These are phyloP conservation scores for Epichloe sp. DNA, from an alignment of 2,329 filamentous ascomycete genomes.

Conservation along the genomic window DNA sequence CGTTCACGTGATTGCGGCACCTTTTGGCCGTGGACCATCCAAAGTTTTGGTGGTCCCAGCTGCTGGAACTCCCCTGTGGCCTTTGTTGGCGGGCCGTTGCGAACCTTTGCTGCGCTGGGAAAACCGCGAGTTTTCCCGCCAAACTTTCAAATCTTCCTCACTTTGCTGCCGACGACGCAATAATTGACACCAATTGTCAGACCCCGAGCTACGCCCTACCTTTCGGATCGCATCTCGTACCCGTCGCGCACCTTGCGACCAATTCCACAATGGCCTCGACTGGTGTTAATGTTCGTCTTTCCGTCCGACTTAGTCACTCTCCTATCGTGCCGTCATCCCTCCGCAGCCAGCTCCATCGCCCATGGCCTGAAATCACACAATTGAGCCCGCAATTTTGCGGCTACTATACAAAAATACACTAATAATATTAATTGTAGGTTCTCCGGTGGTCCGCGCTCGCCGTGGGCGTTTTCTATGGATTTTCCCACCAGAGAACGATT, in stretches of 20 bases:
- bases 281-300: conserved; percentile 51
- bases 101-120: conserved; percentile 15
- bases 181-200: conserved; percentile 30
- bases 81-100: conserved; percentile 4
- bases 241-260: conserved; percentile 29
- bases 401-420: conserved; percentile 6
- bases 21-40: not conserved
- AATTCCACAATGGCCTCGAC: conserved; percentile 48
- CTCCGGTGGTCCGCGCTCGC: conserved; percentile 92
- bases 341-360: conserved; percentile 7
- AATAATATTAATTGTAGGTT: conserved; percentile 48
- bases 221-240: conserved; percentile 23
- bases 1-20: not conserved
- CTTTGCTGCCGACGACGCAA: conserved; percentile 23
- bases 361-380: conserved; percentile 6
- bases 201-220: conserved; percentile 20
- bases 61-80: not conserved
- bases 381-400: not conserved
- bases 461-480: conserved; percentile 86
- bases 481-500: conserved; percentile 83
- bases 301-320: conserved; percentile 8
- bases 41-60: not conserved
- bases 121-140: conserved; percentile 37
- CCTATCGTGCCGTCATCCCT: conserved; percentile 7
- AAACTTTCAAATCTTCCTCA: conserved; percentile 27